Evolutionary conservation across 73 alveolate genomes (phyloP).

Genomic region (Halteria grandinella): DNA sequence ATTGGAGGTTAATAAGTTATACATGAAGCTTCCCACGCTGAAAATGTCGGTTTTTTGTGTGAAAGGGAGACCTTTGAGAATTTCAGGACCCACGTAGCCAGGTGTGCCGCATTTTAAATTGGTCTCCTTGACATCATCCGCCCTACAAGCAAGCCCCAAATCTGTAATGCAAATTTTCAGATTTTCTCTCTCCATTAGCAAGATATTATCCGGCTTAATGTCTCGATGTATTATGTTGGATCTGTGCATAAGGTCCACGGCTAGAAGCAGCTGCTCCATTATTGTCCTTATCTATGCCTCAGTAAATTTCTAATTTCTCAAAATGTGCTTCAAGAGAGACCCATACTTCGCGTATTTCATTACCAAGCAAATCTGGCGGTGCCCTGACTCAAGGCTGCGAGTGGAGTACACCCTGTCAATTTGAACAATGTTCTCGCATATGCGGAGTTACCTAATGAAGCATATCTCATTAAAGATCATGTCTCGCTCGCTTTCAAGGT

Average conservation of each 20-base stretch:
- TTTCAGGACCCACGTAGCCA: conserved; percentile 43
- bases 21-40: background rate
- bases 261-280: background rate
- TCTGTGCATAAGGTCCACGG: background rate
- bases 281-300: background rate
- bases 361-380: too few species aligned
- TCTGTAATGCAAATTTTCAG: background rate
- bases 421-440: too few species aligned
- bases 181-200: background rate
- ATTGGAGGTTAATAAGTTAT: background rate
- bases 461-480: too few species aligned
- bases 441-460: too few species aligned
- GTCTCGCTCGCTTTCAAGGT: too few species aligned
- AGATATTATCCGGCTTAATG: background rate
- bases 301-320: too few species aligned
- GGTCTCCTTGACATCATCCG: background rate
- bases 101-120: conserved; percentile 24
- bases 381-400: too few species aligned
- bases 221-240: background rate
- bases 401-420: too few species aligned
- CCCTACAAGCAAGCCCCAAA: background rate
- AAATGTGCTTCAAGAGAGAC: too few species aligned
- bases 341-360: too few species aligned
- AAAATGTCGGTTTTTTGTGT: conserved; percentile 1
- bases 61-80: background rate